These are phyloP conservation scores for Puccinia sorghi DNA, from an alignment of 1,284 basidiomycete species.

Conservation along the genomic window DNA sequence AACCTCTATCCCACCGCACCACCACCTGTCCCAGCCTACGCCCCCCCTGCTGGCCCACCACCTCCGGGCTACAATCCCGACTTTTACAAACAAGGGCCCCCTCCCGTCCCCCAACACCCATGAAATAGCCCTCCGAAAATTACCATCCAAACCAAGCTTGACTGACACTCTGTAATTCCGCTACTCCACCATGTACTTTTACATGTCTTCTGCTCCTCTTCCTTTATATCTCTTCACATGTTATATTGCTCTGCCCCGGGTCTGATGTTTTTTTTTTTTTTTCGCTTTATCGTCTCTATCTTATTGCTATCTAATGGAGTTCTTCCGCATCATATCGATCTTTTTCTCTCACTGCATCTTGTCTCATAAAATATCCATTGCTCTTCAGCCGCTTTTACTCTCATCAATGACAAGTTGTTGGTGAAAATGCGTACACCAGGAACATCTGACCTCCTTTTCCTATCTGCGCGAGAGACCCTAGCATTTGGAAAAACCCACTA, in stretches of 20 bases:
- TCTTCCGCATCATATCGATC: conserved; percentile 1
- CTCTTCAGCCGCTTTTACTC: neutral
- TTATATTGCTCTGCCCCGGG: neutral
- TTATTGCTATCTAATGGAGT: conserved; percentile 4
- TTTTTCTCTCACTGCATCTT: neutral
- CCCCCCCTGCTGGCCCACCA: conserved; percentile 11
- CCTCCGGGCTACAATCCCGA: conserved; percentile 28
- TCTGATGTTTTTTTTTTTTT: neutral
- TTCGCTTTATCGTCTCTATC: too few relatives aligned
- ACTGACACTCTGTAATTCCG: conserved; percentile 28
- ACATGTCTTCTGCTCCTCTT: neutral
- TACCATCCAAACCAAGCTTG: too few relatives aligned
- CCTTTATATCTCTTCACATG: neutral
- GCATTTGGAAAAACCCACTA: too few relatives aligned
- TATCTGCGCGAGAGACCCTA: too few relatives aligned
- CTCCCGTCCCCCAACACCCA: conserved; percentile 16
- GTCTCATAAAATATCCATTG: too few relatives aligned
- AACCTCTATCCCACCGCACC: conserved; percentile 6
- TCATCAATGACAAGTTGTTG: too few relatives aligned
- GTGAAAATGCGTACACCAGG: too few relatives aligned
- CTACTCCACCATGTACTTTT: neutral
- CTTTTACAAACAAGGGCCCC: conserved; percentile 4
- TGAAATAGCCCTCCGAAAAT: neutral
- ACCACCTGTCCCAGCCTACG: conserved; percentile 20
- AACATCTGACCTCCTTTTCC: neutral